Evolutionary conservation across 2,329 filamentous ascomycete genomes (phyloP), one percentile per base, ranked within the genome.

Genomic region (Ilyonectria mors-panacis): DNA sequence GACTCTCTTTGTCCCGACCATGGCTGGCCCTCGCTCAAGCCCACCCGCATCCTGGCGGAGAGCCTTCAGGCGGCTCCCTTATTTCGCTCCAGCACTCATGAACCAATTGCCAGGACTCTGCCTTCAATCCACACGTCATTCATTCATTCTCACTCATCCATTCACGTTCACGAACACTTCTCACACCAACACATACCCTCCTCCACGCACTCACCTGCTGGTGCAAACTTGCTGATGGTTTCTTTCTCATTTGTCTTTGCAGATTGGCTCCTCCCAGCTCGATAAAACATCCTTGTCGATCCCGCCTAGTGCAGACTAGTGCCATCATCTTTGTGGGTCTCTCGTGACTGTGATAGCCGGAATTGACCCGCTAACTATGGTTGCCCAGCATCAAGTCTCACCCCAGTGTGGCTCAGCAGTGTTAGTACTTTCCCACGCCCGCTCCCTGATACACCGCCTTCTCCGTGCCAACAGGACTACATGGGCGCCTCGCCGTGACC

Each of bases 221-320:
- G 63, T 63, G 55, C 67, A 70, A 68, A 68, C 60, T 76, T 69
- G 64, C 74, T 76, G 74, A 76, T 76, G 50, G 33, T 69, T 69
- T 67, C 47, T 54, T 65, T 65, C 23, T 71, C 59, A 65, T 47
- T 60, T 67, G 57, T 30, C 35, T 63, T 51, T 70, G 70, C 73
- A 76, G 70, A 74, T 76, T 66, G 53, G 55, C 70, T 65, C 60
- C 56, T 71, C 45, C 55, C 57, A 59, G 67, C 63, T 67, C 63
- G 51, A 65, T 65, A 68, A 64, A 69, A 8, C 12, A 74, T 67
- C 74, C 74, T 64, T 70, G 74, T 63, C 70, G 37, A 39, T 39
- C 33, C 3, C 59, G 39, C 70, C 70, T 45, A 56, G 63, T 70
- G 21, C 58, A 62, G 70, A 65, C 69, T 76, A 76, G 74, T 71